Evolutionary conservation across 1,284 basidiomycete genomes (phyloP).

Genomic region (Pseudozyma thailandica): DNA sequence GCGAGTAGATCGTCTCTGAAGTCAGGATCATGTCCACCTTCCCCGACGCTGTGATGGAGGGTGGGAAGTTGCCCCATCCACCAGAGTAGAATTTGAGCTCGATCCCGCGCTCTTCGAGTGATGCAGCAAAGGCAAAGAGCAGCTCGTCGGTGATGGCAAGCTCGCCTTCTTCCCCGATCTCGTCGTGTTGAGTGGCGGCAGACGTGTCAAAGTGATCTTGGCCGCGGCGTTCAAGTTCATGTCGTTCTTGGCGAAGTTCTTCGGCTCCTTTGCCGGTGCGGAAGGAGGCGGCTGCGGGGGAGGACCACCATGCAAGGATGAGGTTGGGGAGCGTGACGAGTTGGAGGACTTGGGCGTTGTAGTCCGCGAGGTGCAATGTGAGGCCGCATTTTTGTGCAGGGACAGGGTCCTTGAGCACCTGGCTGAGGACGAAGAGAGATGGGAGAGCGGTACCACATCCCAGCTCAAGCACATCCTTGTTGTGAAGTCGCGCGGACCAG

Average conservation of each 20-base stretch:
- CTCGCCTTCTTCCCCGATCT: conserved; percentile 15
- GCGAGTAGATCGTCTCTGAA: conserved; percentile 90
- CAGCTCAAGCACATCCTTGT: conserved; percentile 70
- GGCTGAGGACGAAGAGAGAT: conserved; percentile 77
- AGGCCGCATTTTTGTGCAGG: conserved; percentile 65
- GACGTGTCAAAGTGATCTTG: conserved; percentile 45
- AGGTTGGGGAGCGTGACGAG: conserved; percentile 82
- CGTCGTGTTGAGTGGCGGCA: background rate
- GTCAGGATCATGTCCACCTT: conserved; percentile 78
- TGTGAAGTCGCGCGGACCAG: conserved; percentile 1
- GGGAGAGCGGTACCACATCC: conserved; percentile 94
- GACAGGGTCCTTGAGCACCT: conserved; percentile 71
- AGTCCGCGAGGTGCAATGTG: conserved; percentile 88
- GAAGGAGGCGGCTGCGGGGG: conserved; percentile 22
- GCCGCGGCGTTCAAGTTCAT: conserved; percentile 34
- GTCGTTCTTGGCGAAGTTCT: conserved; percentile 12
- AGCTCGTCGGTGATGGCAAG: conserved; percentile 70
- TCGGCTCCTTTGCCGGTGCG: conserved; percentile 10
- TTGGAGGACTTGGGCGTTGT: conserved; percentile 82
- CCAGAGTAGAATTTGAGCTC: conserved; percentile 82
- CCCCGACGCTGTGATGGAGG: background rate
- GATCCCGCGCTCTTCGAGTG: conserved; percentile 74
- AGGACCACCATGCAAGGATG: conserved; percentile 75
- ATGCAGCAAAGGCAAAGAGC: conserved; percentile 75
- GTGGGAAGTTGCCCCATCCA: conserved; percentile 74